A percentile compares a stretch with the other conserved stretches of the same genome.
These are phyloP conservation scores for Aspergillus mulundensis DNA, from an alignment of 495 filamentous ascomycete genomes.

Conservation along the genomic window DNA sequence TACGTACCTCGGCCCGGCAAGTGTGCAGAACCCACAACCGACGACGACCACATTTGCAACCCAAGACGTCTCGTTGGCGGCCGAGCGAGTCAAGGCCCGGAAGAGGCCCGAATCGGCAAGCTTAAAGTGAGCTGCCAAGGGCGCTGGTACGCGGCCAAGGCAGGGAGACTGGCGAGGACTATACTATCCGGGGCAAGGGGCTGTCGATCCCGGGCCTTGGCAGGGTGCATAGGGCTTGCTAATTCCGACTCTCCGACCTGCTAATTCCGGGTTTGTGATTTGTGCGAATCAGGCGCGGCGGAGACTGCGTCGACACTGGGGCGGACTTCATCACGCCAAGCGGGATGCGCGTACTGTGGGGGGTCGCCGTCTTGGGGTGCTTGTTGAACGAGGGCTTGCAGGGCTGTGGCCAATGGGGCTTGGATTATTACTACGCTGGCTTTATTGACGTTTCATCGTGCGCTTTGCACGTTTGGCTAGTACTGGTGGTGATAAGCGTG, in stretches of 20 bases:
- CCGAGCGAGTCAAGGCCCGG: too few relatives aligned
- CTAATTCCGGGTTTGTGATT: not conserved
- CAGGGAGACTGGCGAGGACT: not conserved
- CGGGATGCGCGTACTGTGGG: not conserved
- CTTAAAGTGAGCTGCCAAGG: not conserved
- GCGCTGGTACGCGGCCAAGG: not conserved
- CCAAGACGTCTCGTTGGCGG: too few relatives aligned
- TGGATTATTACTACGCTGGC: not conserved
- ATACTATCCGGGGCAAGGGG: not conserved
- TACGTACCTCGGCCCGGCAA: not conserved
- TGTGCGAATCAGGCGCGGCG: not conserved
- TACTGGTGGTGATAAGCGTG: not conserved
- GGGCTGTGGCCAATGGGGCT: not conserved
- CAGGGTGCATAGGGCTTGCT: not conserved
- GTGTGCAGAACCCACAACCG: not conserved
- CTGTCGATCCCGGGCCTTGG: not conserved
- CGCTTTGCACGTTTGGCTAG: not conserved
- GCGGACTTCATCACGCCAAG: not conserved
- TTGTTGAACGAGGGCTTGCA: not conserved
- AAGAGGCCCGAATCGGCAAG: not conserved
- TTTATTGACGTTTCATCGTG: not conserved
- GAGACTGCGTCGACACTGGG: not conserved
- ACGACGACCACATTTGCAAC: not conserved
- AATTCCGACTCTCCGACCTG: not conserved
- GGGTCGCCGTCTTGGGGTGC: not conserved